Conservation (phyloP, 441 rosid species). For the Arabidopsis hybrid region DNA sequence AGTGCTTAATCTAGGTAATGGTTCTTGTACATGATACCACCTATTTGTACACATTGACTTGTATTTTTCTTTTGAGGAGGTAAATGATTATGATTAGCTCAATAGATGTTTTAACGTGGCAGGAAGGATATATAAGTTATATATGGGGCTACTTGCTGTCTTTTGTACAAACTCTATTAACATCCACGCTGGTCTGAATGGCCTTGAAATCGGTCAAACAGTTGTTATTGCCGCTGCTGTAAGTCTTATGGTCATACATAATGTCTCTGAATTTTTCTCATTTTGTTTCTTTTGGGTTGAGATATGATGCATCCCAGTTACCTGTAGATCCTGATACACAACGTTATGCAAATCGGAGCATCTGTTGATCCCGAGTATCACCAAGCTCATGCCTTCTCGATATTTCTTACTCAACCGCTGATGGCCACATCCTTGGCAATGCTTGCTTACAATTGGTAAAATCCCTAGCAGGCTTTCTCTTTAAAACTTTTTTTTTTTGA, state of each 20-base stretch:
- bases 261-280: slow-evolving; percentile 7
- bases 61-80: slow-evolving; percentile 13
- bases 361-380: slow-evolving; percentile 79
- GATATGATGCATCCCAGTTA: slow-evolving; percentile 36
- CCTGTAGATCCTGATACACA: slow-evolving; percentile 87
- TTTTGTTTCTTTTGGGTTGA: slow-evolving; percentile 19
- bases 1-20: slow-evolving; percentile 83
- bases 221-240: slow-evolving; percentile 93
- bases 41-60: background rate
- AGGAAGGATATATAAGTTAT: slow-evolving; percentile 93
- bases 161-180: slow-evolving; percentile 98
- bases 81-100: slow-evolving; percentile 33
- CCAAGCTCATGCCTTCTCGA: slow-evolving; percentile 94
- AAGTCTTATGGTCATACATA: slow-evolving; percentile 48
- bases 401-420: slow-evolving; percentile 92
- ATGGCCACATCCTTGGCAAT: slow-evolving; percentile 87
- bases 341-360: slow-evolving; percentile 94
- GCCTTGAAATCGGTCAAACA: slow-evolving; percentile 98
- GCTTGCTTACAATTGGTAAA: slow-evolving; percentile 89
- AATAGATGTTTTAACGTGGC: slow-evolving; percentile 40
- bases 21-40: slow-evolving; percentile 12
- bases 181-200: slow-evolving; percentile 98
- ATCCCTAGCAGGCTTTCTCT: background rate
- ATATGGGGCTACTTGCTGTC: slow-evolving; percentile 89
- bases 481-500: background rate